phyloP scores from a whole-genome alignment of 2,329 filamentous ascomycete genomes.

The Lecanosticta acicola region DNA sequence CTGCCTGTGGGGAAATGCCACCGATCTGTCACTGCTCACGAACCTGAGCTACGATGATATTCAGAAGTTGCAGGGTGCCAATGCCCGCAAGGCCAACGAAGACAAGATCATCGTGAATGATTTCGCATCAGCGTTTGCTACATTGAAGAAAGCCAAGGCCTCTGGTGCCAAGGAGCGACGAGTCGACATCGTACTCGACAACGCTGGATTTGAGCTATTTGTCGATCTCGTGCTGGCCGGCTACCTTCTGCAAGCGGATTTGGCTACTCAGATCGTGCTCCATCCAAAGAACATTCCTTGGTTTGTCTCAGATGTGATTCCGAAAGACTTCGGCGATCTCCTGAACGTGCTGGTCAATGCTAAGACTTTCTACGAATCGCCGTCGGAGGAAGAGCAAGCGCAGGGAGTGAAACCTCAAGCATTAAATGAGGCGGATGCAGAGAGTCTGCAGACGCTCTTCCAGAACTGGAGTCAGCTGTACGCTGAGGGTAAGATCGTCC shows the following conservation, averaged over 20 bases:
- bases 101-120: slow-evolving; percentile 91
- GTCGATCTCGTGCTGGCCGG: slow-evolving; percentile 90
- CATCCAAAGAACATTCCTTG: slow-evolving; percentile 94
- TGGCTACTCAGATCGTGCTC: slow-evolving; percentile 81
- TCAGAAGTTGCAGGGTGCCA: slow-evolving; percentile 86
- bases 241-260: slow-evolving; percentile 75
- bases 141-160: slow-evolving; percentile 60
- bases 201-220: slow-evolving; percentile 94
- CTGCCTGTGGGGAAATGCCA: slow-evolving; percentile 95
- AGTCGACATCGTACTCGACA: slow-evolving; percentile 93
- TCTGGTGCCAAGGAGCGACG: slow-evolving; percentile 61
- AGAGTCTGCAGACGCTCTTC: slow-evolving; percentile 71
- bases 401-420: slow-evolving; percentile 52
- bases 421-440: slow-evolving; percentile 61
- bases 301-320: slow-evolving; percentile 95
- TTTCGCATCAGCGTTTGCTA: slow-evolving; percentile 63
- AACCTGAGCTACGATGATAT: slow-evolving; percentile 92
- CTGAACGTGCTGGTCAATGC: slow-evolving; percentile 74
- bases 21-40: slow-evolving; percentile 84
- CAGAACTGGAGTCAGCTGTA: slow-evolving; percentile 74
- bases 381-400: slow-evolving; percentile 59
- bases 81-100: slow-evolving; percentile 79
- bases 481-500: slow-evolving; percentile 72
- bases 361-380: slow-evolving; percentile 69
- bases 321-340: slow-evolving; percentile 76